Evolutionary conservation across 2,329 filamentous ascomycete genomes (phyloP).

Genomic region (Arthrinium phaeospermum): DNA sequence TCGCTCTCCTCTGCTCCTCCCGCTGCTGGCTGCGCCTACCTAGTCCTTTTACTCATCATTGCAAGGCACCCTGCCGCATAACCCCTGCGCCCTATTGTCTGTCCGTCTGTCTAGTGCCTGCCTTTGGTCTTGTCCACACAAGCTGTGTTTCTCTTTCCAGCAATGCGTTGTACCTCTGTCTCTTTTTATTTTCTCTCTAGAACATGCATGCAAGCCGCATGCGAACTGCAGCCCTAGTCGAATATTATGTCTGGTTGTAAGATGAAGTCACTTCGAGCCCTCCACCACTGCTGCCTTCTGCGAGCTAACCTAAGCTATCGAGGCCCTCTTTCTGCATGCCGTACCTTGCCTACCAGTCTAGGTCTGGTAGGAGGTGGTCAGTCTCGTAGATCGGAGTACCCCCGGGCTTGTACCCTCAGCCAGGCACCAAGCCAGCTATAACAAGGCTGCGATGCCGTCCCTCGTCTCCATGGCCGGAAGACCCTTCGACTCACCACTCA

Average conservation of each 20-base stretch:
- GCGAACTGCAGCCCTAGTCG: conserved; percentile 15
- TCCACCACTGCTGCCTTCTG: conserved; percentile 16
- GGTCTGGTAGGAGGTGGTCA: background rate
- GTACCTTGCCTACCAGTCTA: conserved; percentile 3
- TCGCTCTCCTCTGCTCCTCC: background rate
- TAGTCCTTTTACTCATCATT: conserved; percentile 30
- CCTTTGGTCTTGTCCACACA: background rate
- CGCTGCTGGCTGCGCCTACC: conserved; percentile 31
- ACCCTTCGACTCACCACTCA: conserved; percentile 14
- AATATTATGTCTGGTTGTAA: conserved; percentile 18
- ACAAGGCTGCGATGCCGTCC: conserved; percentile 14
- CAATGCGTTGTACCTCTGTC: conserved; percentile 10
- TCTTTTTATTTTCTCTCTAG: conserved; percentile 6
- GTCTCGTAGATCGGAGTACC: conserved; percentile 1
- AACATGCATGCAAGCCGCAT: conserved; percentile 15
- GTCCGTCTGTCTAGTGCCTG: background rate
- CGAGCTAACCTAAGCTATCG: conserved; percentile 11
- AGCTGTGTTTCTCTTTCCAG: conserved; percentile 13
- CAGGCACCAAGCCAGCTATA: conserved; percentile 17
- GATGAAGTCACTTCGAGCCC: conserved; percentile 14
- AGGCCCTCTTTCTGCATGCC: conserved; percentile 12
- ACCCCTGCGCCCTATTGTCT: conserved; percentile 31
- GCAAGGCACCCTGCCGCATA: conserved; percentile 33
- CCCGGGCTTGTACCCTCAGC: background rate
- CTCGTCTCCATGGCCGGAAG: conserved; percentile 9